Percentiles rank a stretch among this genome's conserved stretches.
phyloP scores from a whole-genome alignment of 345 rosid species.

The Euphorbia peplus region DNA sequence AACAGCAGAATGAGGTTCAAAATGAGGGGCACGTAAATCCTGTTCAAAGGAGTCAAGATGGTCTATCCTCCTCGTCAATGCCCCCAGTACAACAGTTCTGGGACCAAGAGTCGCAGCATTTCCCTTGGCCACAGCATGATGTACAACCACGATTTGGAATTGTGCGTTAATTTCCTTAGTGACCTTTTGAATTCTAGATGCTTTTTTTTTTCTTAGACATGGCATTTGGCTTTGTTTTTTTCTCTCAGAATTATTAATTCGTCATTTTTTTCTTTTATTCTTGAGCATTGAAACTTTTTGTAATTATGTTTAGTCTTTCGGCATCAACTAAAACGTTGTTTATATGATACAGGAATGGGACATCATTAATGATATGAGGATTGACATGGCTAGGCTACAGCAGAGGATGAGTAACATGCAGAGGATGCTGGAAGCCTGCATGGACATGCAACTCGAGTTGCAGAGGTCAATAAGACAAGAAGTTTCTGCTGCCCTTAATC shows the following conservation, averaged over 20 bases:
- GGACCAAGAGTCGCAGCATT: conserved; percentile 55
- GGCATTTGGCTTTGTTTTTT: not conserved
- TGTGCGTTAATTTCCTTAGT: conserved; percentile 38
- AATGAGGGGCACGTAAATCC: conserved; percentile 43
- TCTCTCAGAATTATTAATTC: not conserved
- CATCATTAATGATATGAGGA: conserved; percentile 67
- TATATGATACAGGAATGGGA: conserved; percentile 72
- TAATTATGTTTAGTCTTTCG: not conserved
- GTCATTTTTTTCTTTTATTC: not conserved
- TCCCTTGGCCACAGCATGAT: conserved; percentile 60
- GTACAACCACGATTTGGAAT: conserved; percentile 70
- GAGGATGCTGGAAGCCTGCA: conserved; percentile 89
- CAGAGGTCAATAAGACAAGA: conserved; percentile 90
- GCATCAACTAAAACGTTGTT: conserved; percentile 5
- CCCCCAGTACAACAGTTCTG: conserved; percentile 55
- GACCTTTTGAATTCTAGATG: conserved; percentile 5
- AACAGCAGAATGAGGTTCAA: conserved; percentile 50
- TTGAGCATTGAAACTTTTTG: not conserved
- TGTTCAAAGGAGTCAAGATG: conserved; percentile 42
- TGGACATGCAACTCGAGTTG: conserved; percentile 98
- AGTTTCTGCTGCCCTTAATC: conserved; percentile 80
- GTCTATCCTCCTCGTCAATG: conserved; percentile 44
- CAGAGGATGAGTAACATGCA: conserved; percentile 94
- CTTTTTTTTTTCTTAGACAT: not conserved
- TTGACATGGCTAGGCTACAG: conserved; percentile 88